Conservation (phyloP, 108 stramenopile species). For the Mediolabrus comicus region DNA sequence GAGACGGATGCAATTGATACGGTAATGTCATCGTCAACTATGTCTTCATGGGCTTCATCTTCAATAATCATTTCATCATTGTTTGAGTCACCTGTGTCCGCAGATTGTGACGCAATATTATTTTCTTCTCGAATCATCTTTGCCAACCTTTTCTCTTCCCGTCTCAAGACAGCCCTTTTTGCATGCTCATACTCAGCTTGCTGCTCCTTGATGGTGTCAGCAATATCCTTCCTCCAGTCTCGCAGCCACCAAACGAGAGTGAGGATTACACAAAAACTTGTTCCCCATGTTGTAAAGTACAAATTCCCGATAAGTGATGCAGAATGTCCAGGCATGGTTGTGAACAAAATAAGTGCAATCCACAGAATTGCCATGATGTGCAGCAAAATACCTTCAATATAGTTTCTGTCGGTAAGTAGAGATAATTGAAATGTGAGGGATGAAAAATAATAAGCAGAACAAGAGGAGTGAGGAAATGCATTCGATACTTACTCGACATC, state of each 20-base stretch:
- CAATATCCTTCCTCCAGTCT: slow-evolving; percentile 61
- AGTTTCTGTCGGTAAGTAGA: neutral
- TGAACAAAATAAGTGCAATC: slow-evolving; percentile 60
- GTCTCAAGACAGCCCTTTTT: slow-evolving; percentile 45
- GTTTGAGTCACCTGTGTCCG: neutral
- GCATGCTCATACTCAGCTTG: slow-evolving; percentile 49
- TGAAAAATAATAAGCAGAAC: neutral
- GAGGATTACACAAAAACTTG: slow-evolving; percentile 56
- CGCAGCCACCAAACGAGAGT: slow-evolving; percentile 63
- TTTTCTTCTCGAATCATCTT: slow-evolving; percentile 10
- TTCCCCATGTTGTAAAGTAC: slow-evolving; percentile 73
- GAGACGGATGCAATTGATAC: neutral
- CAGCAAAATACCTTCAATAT: slow-evolving; percentile 56
- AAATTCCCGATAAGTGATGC: slow-evolving; percentile 55
- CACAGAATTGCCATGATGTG: slow-evolving; percentile 51
- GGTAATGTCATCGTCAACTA: neutral
- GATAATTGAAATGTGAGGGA: neutral
- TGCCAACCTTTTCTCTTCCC: slow-evolving; percentile 37
- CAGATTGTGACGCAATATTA: neutral
- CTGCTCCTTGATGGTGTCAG: slow-evolving; percentile 45
- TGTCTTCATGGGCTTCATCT: neutral
- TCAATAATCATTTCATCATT: neutral
- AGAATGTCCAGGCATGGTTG: slow-evolving; percentile 66
- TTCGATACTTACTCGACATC: slow-evolving; percentile 33
- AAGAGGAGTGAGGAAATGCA: too few relatives aligned